Percentiles rank a stretch among this genome's conserved stretches.
Evolutionary conservation across 129 eudicot genomes (phyloP).

Genomic region (Cynara cardunculus): DNA sequence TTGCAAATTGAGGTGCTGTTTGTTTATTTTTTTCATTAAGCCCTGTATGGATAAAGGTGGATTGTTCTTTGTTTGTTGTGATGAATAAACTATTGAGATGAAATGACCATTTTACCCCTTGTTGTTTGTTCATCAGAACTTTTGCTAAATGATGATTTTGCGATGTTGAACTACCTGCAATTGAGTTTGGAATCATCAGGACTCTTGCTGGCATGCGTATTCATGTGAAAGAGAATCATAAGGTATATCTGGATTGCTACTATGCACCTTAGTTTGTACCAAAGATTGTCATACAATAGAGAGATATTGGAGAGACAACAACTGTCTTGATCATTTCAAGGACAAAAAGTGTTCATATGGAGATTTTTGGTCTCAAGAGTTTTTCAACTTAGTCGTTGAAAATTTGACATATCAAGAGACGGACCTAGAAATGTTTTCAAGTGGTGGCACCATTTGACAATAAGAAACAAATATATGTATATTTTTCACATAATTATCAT

Average conservation of each 20-base stretch:
- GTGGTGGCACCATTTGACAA: too few species aligned
- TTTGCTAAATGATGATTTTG: conserved; percentile 38
- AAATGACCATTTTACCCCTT: not conserved
- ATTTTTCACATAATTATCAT: too few species aligned
- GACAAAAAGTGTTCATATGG: conserved; percentile 43
- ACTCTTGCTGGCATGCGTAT: conserved; percentile 41
- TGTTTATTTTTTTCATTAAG: not conserved
- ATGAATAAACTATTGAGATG: not conserved
- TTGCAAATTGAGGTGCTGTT: conserved; percentile 19
- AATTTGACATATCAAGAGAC: not conserved
- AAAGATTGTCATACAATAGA: conserved; percentile 30
- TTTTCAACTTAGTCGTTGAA: not conserved
- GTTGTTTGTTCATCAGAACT: conserved; percentile 10
- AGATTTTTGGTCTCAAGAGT: conserved; percentile 41
- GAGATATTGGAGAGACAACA: conserved; percentile 33
- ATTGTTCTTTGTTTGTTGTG: not conserved
- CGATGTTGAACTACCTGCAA: conserved; percentile 35
- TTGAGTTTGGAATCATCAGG: conserved; percentile 38
- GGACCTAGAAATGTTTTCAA: too few species aligned
- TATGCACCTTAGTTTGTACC: conserved; percentile 37
- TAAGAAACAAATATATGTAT: too few species aligned
- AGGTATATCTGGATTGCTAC: conserved; percentile 46
- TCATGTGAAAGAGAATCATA: conserved; percentile 39
- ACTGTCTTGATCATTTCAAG: conserved; percentile 43
- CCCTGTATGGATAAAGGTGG: not conserved